Percentiles rank a stretch among this genome's conserved stretches.
Evolutionary conservation across 495 filamentous ascomycete species (phyloP).

Genomic region (Astrocystis sublimbata): DNA sequence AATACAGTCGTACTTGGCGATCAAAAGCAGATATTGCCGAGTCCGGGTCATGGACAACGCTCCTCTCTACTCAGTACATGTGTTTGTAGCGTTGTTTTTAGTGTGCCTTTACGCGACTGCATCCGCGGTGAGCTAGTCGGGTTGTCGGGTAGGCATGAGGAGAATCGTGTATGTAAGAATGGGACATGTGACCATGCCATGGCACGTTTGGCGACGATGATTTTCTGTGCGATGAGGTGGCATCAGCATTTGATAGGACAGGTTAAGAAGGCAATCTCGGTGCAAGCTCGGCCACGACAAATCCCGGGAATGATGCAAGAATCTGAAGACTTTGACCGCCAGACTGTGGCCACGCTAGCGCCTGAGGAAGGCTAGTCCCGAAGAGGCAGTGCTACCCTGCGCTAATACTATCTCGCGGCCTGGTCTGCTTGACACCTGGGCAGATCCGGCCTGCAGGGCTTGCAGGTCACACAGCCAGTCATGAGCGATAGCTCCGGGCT

Average conservation of each 20-base stretch:
- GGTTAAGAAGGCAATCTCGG: constrained; percentile 21
- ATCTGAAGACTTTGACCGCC: constrained; percentile 16
- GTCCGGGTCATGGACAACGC: background rate
- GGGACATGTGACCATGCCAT: constrained; percentile 18
- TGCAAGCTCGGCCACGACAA: constrained; percentile 28
- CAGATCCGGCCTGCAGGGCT: constrained; percentile 18
- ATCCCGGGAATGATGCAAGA: constrained; percentile 23
- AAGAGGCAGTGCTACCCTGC: constrained; percentile 24
- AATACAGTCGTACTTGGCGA: constrained; percentile 1
- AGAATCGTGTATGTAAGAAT: background rate
- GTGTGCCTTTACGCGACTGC: background rate
- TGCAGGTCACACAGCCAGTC: constrained; percentile 12
- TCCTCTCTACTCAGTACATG: background rate
- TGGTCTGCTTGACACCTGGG: background rate
- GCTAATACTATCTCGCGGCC: constrained; percentile 8
- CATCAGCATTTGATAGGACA: constrained; percentile 19
- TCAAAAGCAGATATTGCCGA: background rate
- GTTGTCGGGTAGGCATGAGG: background rate
- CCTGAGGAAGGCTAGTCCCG: constrained; percentile 19
- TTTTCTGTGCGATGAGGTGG: constrained; percentile 22
- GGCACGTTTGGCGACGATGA: constrained; percentile 18
- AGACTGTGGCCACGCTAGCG: background rate
- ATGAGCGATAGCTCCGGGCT: background rate
- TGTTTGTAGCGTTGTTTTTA: no score
- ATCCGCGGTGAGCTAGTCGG: background rate